These are phyloP conservation scores for Sonneratia caseolaris DNA, from an alignment of 345 rosid species.

Conservation along the genomic window DNA sequence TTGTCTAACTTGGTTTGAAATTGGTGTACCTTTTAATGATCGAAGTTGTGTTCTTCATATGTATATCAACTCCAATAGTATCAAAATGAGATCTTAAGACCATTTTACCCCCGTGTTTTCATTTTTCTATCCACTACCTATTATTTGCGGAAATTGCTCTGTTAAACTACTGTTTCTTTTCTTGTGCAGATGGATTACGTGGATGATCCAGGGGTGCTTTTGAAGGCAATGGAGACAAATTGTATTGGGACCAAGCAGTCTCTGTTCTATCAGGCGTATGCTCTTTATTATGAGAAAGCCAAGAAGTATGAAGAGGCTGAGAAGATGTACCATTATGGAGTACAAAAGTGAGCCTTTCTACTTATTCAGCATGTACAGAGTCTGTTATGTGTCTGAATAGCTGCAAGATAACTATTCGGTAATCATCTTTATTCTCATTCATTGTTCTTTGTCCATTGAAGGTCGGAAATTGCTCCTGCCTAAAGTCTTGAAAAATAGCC, in stretches of 20 bases:
- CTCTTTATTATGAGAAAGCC: conserved; percentile 74
- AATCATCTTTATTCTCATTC: not conserved
- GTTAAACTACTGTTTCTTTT: not conserved
- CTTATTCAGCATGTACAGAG: not conserved
- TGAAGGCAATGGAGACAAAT: conserved; percentile 69
- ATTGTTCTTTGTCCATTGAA: too few relatives aligned
- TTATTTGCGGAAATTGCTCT: not conserved
- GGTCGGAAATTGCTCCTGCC: too few relatives aligned
- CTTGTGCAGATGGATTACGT: conserved; percentile 79
- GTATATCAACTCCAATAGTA: not conserved
- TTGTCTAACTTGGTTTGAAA: too few relatives aligned
- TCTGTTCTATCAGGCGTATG: conserved; percentile 84
- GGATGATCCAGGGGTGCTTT: conserved; percentile 61
- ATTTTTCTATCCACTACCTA: not conserved
- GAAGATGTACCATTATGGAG: conserved; percentile 74
- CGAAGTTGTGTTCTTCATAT: not conserved
- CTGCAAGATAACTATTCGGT: not conserved
- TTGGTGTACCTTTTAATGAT: too few relatives aligned
- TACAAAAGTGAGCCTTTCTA: conserved; percentile 52
- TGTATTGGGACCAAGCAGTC: conserved; percentile 57
- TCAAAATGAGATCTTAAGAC: not conserved
- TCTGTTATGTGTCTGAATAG: not conserved
- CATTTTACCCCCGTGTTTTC: not conserved
- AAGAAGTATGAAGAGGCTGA: conserved; percentile 84
- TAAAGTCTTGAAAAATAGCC: too few relatives aligned